Evolutionary conservation across 169 alveolate species (phyloP).

Genomic region (Eimeria falciformis): DNA sequence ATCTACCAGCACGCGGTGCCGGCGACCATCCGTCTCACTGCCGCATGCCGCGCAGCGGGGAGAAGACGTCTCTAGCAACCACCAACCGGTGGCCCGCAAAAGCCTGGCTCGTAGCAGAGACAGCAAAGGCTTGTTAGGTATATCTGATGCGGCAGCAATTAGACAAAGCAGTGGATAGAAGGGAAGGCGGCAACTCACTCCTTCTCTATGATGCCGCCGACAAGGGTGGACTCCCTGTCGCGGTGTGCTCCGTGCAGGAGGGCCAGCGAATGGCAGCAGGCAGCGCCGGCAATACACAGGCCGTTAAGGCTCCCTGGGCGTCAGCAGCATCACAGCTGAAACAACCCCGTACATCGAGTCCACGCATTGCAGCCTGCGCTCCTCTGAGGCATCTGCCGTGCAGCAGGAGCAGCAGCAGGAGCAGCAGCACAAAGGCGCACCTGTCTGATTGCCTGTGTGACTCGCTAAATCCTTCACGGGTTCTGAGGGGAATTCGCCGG

Average conservation of each 20-base stretch:
- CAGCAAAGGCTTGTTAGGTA: background rate
- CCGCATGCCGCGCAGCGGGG: conserved; percentile 9
- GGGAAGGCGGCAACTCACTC: background rate
- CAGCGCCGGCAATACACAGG: background rate
- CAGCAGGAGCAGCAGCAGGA: background rate
- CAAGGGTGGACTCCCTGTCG: background rate
- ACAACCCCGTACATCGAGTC: background rate
- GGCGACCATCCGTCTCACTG: background rate
- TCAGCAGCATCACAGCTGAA: background rate
- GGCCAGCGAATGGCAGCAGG: background rate
- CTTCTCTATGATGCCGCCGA: background rate
- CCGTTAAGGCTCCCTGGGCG: background rate
- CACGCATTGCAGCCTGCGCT: background rate
- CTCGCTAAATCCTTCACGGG: background rate
- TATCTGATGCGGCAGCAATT: background rate
- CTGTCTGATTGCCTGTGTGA: background rate
- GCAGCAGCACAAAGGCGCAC: background rate
- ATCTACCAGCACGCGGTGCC: background rate
- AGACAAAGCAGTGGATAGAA: background rate
- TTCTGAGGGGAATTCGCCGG: background rate
- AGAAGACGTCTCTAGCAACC: background rate
- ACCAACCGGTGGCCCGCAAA: background rate
- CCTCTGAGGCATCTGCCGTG: background rate
- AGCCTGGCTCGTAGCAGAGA: background rate
- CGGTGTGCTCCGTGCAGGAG: background rate